Conservation (phyloP, 2,329 filamentous ascomycete genomes). For the Alternaria brassicicola region DNA sequence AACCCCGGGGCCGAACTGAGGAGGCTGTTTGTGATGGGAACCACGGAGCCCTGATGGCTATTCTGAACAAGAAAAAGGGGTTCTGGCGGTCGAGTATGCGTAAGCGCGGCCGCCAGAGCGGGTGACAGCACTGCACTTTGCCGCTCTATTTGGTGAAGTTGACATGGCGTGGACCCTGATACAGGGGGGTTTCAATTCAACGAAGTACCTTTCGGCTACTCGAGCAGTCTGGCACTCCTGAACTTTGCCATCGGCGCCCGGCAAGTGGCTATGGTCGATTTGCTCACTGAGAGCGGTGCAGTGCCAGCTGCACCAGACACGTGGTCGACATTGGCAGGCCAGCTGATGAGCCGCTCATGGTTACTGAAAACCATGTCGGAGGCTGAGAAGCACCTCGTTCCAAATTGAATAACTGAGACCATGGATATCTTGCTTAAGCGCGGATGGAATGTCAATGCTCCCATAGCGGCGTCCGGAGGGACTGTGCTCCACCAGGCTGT, state of each 20-base stretch:
- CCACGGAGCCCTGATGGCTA: slow-evolving; percentile 12
- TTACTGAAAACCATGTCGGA: slow-evolving; percentile 31
- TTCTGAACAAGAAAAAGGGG: slow-evolving; percentile 25
- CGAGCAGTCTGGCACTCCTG: slow-evolving; percentile 25
- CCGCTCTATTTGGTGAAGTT: slow-evolving; percentile 33
- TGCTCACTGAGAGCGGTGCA: slow-evolving; percentile 25
- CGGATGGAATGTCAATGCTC: slow-evolving; percentile 27
- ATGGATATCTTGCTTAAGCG: slow-evolving; percentile 22
- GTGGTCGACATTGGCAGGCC: slow-evolving; percentile 29
- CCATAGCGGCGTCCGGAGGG: slow-evolving; percentile 14
- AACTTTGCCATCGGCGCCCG: slow-evolving; percentile 32
- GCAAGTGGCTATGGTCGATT: slow-evolving; percentile 30
- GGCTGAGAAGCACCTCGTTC: slow-evolving; percentile 20
- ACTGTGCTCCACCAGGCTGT: slow-evolving; percentile 34
- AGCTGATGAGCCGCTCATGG: slow-evolving; percentile 32
- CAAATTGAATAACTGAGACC: slow-evolving; percentile 20
- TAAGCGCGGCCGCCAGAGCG: slow-evolving; percentile 26
- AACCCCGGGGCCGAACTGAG: slow-evolving; percentile 29
- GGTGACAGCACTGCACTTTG: slow-evolving; percentile 33
- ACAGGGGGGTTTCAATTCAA: slow-evolving; percentile 26
- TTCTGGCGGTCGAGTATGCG: slow-evolving; percentile 31
- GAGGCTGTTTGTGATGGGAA: slow-evolving; percentile 29
- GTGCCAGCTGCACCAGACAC: slow-evolving; percentile 25
- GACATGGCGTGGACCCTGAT: slow-evolving; percentile 30
- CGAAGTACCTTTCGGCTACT: slow-evolving; percentile 32